Conservation (phyloP, 1,139 yeast species). For the Ogataea hybrid region DNA sequence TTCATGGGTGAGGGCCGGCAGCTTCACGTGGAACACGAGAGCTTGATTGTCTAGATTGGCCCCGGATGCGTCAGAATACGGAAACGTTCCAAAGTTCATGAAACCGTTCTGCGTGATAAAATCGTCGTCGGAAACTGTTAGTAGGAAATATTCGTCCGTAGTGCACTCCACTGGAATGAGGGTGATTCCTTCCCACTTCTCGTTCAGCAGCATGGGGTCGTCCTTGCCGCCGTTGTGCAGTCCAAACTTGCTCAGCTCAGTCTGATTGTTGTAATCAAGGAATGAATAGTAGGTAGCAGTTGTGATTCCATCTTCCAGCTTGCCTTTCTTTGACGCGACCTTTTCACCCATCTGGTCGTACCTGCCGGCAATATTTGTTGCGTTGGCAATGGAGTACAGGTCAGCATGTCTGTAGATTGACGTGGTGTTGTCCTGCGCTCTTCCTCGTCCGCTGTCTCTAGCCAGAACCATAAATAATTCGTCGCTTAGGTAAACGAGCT, state of each 20-base stretch:
- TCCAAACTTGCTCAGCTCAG: constrained; percentile 29
- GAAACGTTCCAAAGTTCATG: constrained; percentile 23
- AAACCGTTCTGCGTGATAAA: constrained; percentile 34
- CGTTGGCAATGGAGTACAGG: constrained; percentile 26
- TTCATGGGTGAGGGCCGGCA: constrained; percentile 20
- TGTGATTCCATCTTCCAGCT: constrained; percentile 20
- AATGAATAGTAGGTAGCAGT: constrained; percentile 28
- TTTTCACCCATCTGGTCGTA: constrained; percentile 27
- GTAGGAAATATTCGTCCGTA: constrained; percentile 34
- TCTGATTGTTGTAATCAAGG: constrained; percentile 24
- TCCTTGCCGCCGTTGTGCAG: constrained; percentile 31
- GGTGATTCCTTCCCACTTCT: constrained; percentile 32
- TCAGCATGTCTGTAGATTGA: constrained; percentile 29
- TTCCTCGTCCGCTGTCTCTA: constrained; percentile 28
- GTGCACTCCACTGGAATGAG: constrained; percentile 30
- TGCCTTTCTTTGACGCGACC: constrained; percentile 26
- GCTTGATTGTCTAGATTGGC: constrained; percentile 60
- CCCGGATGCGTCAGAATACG: constrained; percentile 42
- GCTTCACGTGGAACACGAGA: constrained; percentile 31
- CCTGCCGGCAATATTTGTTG: constrained; percentile 28
- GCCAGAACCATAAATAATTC: constrained; percentile 28
- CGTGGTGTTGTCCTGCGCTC: constrained; percentile 18
- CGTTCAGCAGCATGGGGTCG: constrained; percentile 25
- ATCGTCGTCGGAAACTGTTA: constrained; percentile 49
- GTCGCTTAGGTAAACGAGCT: constrained; percentile 26